Evolutionary conservation across 129 eudicot genomes (phyloP).

Genomic region (Artemisia argyi): DNA sequence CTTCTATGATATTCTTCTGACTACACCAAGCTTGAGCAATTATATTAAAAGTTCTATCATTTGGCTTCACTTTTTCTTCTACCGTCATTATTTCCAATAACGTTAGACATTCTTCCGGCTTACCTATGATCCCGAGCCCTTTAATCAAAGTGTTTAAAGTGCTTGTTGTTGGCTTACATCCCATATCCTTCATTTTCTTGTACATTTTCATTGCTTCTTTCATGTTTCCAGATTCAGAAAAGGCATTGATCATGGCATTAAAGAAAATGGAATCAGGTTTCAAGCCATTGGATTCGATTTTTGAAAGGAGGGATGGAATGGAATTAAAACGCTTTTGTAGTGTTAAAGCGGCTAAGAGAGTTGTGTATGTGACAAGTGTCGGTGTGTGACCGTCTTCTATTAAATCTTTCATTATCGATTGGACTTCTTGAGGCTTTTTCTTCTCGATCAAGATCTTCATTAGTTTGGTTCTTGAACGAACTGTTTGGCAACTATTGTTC

Average conservation of each 20-base stretch:
- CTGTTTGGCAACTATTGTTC: slow-evolving; percentile 65
- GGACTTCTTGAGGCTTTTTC: slow-evolving; percentile 72
- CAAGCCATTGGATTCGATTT: slow-evolving; percentile 67
- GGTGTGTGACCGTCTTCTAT: slow-evolving; percentile 91
- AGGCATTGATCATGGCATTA: slow-evolving; percentile 87
- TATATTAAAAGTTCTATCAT: slow-evolving; percentile 80
- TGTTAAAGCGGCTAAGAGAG: slow-evolving; percentile 78
- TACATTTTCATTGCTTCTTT: slow-evolving; percentile 81
- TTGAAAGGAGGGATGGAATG: slow-evolving; percentile 68
- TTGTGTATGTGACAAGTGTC: slow-evolving; percentile 87
- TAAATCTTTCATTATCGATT: slow-evolving; percentile 63
- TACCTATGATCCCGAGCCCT: slow-evolving; percentile 82
- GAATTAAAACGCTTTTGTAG: slow-evolving; percentile 67
- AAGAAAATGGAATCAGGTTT: slow-evolving; percentile 90
- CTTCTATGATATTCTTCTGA: slow-evolving; percentile 57
- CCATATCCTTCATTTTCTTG: slow-evolving; percentile 71
- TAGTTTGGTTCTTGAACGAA: slow-evolving; percentile 73
- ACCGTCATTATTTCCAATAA: slow-evolving; percentile 58
- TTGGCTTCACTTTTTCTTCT: slow-evolving; percentile 72
- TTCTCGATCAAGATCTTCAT: slow-evolving; percentile 75
- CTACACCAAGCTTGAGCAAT: slow-evolving; percentile 85
- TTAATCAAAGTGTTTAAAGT: slow-evolving; percentile 85
- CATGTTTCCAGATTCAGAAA: slow-evolving; percentile 80
- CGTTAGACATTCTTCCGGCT: slow-evolving; percentile 79
- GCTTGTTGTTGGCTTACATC: slow-evolving; percentile 83